Evolutionary conservation across 1,284 basidiomycete species (phyloP), one percentile per base, ranked within the genome.

Genomic region (Austroboletus novae-zelandiae): DNA sequence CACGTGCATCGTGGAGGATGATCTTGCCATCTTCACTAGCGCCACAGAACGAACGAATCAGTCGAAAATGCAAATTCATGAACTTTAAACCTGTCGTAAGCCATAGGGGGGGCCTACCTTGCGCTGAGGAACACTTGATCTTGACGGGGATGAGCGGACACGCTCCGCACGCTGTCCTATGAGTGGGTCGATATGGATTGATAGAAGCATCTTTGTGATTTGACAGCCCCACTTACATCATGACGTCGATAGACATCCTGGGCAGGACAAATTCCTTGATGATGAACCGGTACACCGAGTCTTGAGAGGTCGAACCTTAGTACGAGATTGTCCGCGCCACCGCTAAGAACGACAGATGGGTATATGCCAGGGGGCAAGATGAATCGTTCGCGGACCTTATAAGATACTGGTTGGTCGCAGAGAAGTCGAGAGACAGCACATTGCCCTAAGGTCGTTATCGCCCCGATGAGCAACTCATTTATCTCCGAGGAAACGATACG

Each of bases 41-140:
- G 39, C 45, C 45, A 57, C 48, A 50, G 40, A 42, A 47, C 9
- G n/a, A 36, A 23, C 51, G 59, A 54, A 58, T 46, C 45, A 51
- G 45, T 23, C n/a, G 15, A 11, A 51, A 52, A 59, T 59, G 42
- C 58, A 64, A 67, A 64, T 68, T 62, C 52, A 47, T 55, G 45
- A 65, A 65, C 56, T 48, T 50, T 47, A 54, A 53, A 45, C 34
- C 5, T 23, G 40, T 52, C 45, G 51, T 40, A 23, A 40, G 39
- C 25, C 39, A 40, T 40, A 11, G 10, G 10, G 14, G 9, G 35
- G 47, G 46, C 70, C 39, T 59, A 83, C 87, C 84, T 78, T 13
- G 78, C 85, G 50, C 79, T 86, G 49, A 91, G 60, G 57, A 86
- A 82, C 2, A 89, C 55, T 20, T 84, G 76, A 23, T 90, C 86